Conservation (phyloP, 768 basidiomycete genomes). For the Tricholoma sp. region DNA sequence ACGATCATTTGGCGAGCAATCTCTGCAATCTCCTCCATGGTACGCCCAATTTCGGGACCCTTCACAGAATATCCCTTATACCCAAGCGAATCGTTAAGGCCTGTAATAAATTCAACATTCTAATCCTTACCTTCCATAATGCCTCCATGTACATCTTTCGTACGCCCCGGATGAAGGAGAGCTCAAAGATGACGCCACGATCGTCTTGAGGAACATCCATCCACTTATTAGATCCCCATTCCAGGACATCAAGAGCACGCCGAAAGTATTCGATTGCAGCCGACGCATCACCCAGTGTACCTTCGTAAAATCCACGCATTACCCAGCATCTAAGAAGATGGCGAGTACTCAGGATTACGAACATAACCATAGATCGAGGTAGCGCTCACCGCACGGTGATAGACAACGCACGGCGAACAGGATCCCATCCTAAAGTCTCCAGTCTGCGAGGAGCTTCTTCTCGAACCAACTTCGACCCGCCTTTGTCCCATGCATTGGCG, state of each 20-base stretch:
- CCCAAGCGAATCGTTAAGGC: not conserved
- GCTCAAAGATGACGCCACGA: slow-evolving; percentile 39
- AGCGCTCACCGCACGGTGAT: slow-evolving; percentile 31
- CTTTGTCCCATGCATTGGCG: slow-evolving; percentile 27
- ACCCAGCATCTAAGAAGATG: slow-evolving; percentile 29
- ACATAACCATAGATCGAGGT: not conserved
- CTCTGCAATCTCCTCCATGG: slow-evolving; percentile 23
- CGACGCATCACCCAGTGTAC: slow-evolving; percentile 6
- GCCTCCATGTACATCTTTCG: slow-evolving; percentile 27
- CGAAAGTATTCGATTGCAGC: slow-evolving; percentile 28
- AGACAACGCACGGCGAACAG: slow-evolving; percentile 30
- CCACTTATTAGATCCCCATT: slow-evolving; percentile 38
- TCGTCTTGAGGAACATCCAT: slow-evolving; percentile 30
- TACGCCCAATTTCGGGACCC: slow-evolving; percentile 11
- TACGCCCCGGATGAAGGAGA: slow-evolving; percentile 38
- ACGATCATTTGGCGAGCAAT: slow-evolving; percentile 25
- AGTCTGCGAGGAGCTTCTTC: slow-evolving; percentile 27
- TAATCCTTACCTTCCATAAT: slow-evolving; percentile 26
- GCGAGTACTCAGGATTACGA: not conserved
- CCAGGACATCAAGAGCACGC: slow-evolving; percentile 32
- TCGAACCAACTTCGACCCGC: slow-evolving; percentile 26
- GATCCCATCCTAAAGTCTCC: slow-evolving; percentile 21
- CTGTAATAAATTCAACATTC: too few species aligned
- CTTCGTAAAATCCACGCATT: slow-evolving; percentile 31
- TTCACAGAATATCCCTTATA: slow-evolving; percentile 6